phyloP scores from a whole-genome alignment of 305 asterid genomes.

The Ruellia speciosa region DNA sequence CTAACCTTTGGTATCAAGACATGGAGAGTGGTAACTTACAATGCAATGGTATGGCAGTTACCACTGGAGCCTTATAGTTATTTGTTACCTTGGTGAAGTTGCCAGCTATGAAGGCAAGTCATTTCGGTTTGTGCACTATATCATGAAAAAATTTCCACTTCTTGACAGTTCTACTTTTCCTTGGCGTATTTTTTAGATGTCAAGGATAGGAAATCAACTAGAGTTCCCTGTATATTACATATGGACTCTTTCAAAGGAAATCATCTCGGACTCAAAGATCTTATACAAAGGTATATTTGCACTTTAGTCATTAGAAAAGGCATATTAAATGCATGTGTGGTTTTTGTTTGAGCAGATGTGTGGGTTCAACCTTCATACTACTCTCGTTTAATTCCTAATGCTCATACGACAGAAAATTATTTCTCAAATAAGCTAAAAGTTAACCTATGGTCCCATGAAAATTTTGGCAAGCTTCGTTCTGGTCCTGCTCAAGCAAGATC shows the following conservation, averaged over 20 bases:
- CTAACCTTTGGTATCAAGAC: slow-evolving; percentile 25
- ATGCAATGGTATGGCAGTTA: slow-evolving; percentile 49
- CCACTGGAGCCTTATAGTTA: slow-evolving; percentile 92
- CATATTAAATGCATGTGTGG: slow-evolving; percentile 1
- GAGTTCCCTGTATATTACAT: slow-evolving; percentile 93
- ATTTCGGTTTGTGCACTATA: slow-evolving; percentile 20
- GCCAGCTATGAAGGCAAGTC: slow-evolving; percentile 66
- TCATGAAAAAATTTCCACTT: slow-evolving; percentile 18
- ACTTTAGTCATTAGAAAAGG: not conserved
- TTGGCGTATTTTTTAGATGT: slow-evolving; percentile 35
- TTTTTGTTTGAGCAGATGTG: not conserved
- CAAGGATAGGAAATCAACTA: slow-evolving; percentile 28
- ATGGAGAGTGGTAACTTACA: slow-evolving; percentile 22
- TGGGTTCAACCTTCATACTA: not conserved
- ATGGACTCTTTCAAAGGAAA: slow-evolving; percentile 93
- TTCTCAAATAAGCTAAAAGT: not conserved
- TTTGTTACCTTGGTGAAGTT: slow-evolving; percentile 86
- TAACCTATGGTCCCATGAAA: not conserved
- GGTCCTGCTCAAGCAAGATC: not conserved
- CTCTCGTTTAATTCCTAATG: not conserved
- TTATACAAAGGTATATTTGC: slow-evolving; percentile 54
- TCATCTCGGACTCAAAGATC: slow-evolving; percentile 77
- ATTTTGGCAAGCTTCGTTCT: not conserved
- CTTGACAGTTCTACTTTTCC: slow-evolving; percentile 16
- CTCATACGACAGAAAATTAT: not conserved